These are phyloP conservation scores for Salix caprea DNA, from an alignment of 345 rosid species.

Conservation along the genomic window DNA sequence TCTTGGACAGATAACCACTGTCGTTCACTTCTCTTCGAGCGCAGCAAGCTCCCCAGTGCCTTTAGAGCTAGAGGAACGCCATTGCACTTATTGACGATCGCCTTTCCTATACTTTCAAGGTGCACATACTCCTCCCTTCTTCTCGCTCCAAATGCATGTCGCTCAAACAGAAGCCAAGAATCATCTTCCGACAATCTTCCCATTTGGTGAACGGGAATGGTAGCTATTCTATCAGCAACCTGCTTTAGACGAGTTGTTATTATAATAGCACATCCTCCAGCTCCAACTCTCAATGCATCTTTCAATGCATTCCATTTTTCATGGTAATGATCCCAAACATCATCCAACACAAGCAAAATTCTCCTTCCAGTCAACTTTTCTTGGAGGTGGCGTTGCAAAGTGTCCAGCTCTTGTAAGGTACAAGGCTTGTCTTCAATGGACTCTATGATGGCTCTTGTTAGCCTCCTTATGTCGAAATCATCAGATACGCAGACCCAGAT, in stretches of 20 bases:
- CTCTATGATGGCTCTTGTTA: neutral
- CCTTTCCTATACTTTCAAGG: slow-evolving; percentile 10
- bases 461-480: slow-evolving; percentile 1
- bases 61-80: slow-evolving; percentile 16
- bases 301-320: slow-evolving; percentile 1
- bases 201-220: neutral
- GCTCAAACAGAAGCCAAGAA: slow-evolving; percentile 12
- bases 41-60: slow-evolving; percentile 8
- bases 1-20: too few species aligned
- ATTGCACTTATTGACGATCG: slow-evolving; percentile 9
- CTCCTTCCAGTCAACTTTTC: neutral
- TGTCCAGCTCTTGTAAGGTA: neutral
- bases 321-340: neutral
- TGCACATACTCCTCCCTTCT: neutral
- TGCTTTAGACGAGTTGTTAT: neutral
- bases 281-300: neutral
- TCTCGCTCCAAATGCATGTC: neutral
- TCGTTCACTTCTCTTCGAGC: neutral
- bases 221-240: slow-evolving; percentile 3
- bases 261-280: neutral
- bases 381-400: neutral
- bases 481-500: slow-evolving; percentile 11
- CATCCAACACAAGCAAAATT: slow-evolving; percentile 9
- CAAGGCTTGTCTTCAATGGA: neutral
- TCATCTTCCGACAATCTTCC: slow-evolving; percentile 6